Base-by-base conservation (phyloP, 2,329 filamentous ascomycete genomes). In the Stagonosporopsis tanaceti region DNA sequence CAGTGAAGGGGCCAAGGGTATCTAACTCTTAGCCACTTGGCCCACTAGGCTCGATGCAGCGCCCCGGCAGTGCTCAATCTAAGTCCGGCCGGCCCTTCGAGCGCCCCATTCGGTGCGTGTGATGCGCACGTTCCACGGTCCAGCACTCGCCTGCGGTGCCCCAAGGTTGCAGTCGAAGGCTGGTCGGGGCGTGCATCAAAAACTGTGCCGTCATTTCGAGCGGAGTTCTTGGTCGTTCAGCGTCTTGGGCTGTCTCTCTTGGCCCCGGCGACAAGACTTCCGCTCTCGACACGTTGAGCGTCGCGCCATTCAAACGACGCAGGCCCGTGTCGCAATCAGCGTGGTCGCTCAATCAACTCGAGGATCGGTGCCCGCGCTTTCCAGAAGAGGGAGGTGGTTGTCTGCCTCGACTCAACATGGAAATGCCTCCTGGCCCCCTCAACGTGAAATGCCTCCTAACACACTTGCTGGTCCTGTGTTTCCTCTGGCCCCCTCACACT, bases 281-380 rank as follows among this genome's bases (percentile, higher is more conserved):
- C 20, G 55, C 53, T 50, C 46, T 45, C 35, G 50, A 50, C 28
- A 59, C 56, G 17, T n/a, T 50, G 28, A 30, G 27, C 35, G 56
- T 59, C 56, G 46, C 56, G 50, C 46, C 34, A 30, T 32, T 22
- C n/a, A 53, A n/a, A 40, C 45, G 39, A 53, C 27, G 45, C 54
- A 39, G 27, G 25, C 48, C 48, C 45, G 39, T 46, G 54, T 57
- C 54, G 54, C 54, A 57, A 57, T 53, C 54, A 53, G 38, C 48
- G 32, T 44, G 44, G 54, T 38, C 46, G 17, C n/a, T 44, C 42
- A 38, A 47, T 42, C 38, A 25, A 14, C 34, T 47, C 20, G 32
- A 47, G 47, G 45, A 53, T 38, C 20, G 44, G 52, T 57, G 44
- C 32, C 22, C 39, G 38, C 44, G 30, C 48, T 45, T 53, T 47